Evolutionary conservation across 2,329 filamentous ascomycete species (phyloP).

Genomic region (Phialocephala sp.): DNA sequence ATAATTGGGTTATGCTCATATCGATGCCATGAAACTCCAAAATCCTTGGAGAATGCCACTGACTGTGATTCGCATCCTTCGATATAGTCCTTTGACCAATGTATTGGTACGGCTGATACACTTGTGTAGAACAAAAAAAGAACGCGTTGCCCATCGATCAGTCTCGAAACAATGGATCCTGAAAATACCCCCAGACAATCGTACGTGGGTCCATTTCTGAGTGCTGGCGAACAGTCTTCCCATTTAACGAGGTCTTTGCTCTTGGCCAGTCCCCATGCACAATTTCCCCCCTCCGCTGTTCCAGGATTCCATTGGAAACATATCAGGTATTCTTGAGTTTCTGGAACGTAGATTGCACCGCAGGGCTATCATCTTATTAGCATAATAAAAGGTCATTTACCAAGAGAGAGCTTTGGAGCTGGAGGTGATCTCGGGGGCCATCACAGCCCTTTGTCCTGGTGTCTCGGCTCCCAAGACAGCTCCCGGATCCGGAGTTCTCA

Average conservation of each 20-base stretch:
- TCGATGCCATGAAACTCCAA: conserved; percentile 33
- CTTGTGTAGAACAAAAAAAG: conserved; percentile 36
- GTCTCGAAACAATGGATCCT: conserved; percentile 29
- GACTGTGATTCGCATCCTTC: conserved; percentile 34
- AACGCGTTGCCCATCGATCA: conserved; percentile 28
- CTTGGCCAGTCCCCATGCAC: conserved; percentile 71
- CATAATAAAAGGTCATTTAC: too few relatives aligned
- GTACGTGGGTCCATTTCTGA: conserved; percentile 29
- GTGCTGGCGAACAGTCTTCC: conserved; percentile 42
- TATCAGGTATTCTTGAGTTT: conserved; percentile 59
- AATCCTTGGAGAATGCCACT: conserved; percentile 33
- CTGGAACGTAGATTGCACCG: conserved; percentile 51
- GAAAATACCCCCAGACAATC: conserved; percentile 34
- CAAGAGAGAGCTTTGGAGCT: too few relatives aligned
- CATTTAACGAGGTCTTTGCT: conserved; percentile 65
- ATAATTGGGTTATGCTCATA: conserved; percentile 33
- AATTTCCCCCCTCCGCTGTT: conserved; percentile 55
- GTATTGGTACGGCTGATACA: conserved; percentile 32
- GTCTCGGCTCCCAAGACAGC: too few relatives aligned
- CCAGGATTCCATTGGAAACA: conserved; percentile 68
- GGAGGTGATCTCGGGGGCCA: too few relatives aligned
- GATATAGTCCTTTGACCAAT: conserved; percentile 34
- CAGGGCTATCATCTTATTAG: conserved; percentile 50
- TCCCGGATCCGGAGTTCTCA: too few relatives aligned
- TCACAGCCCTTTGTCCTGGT: too few relatives aligned